These are phyloP conservation scores for Metarhizium album DNA, from an alignment of 2,329 filamentous ascomycete species.

Conservation along the genomic window DNA sequence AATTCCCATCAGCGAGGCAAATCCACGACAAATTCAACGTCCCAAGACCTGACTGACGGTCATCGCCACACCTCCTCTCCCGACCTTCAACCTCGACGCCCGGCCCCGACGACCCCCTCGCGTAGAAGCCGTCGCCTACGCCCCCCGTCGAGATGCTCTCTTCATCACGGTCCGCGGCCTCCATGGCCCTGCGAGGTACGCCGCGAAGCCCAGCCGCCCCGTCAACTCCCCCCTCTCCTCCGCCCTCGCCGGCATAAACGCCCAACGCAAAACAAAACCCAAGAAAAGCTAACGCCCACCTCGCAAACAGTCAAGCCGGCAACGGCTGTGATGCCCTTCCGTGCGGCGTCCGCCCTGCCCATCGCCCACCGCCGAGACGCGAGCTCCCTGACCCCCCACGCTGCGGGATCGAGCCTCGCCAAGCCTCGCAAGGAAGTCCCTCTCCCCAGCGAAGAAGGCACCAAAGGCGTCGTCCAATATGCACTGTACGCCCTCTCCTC, in stretches of 20 bases:
- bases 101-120: background rate
- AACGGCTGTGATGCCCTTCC: slow-evolving; percentile 50
- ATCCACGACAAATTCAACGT: slow-evolving; percentile 16
- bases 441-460: slow-evolving; percentile 66
- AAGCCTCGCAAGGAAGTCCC: slow-evolving; percentile 59
- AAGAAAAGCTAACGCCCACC: background rate
- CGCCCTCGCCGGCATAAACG: background rate
- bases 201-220: background rate
- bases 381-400: slow-evolving; percentile 42
- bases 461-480: slow-evolving; percentile 75
- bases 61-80: background rate
- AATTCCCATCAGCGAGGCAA: slow-evolving; percentile 21
- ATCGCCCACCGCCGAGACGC: slow-evolving; percentile 57
- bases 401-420: slow-evolving; percentile 41
- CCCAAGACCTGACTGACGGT: too few relatives aligned
- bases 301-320: slow-evolving; percentile 50
- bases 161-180: slow-evolving; percentile 39
- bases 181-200: slow-evolving; percentile 41
- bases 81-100: background rate
- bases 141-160: slow-evolving; percentile 30
- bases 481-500: slow-evolving; percentile 53
- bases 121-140: background rate
- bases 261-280: background rate
- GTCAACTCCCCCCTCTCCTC: background rate
- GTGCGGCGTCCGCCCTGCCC: slow-evolving; percentile 52